Evolutionary conservation across 1,139 yeast genomes (phyloP).

Genomic region (Geotrichum macrosporum): DNA sequence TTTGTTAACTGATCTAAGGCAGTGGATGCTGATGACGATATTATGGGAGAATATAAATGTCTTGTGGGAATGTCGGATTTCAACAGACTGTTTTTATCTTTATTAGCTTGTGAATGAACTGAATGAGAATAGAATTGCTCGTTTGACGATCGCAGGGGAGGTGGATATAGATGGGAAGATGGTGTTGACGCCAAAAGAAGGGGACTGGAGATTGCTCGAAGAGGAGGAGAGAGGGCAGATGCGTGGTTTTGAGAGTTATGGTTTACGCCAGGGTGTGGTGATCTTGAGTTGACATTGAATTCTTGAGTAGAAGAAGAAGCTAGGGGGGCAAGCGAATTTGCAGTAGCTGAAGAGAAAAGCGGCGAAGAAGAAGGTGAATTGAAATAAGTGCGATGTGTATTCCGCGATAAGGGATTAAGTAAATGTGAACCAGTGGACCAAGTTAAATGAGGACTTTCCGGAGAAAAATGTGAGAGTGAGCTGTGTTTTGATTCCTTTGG

Average conservation of each 20-base stretch:
- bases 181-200: slow-evolving; percentile 15
- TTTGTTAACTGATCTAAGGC: slow-evolving; percentile 28
- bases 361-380: neutral
- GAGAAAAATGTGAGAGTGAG: neutral
- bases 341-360: neutral
- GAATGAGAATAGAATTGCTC: neutral
- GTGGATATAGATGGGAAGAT: neutral
- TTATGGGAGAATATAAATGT: neutral
- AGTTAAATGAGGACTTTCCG: neutral
- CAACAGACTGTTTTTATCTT: neutral
- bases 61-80: neutral
- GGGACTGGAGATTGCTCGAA: slow-evolving; percentile 22
- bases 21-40: slow-evolving; percentile 14
- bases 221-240: neutral
- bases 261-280: neutral
- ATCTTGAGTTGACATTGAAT: neutral
- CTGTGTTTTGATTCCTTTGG: too few species aligned
- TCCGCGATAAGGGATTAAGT: neutral
- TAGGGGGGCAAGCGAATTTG: slow-evolving; percentile 5
- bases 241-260: neutral
- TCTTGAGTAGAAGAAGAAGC: neutral
- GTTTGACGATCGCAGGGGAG: neutral
- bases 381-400: neutral
- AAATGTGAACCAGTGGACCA: slow-evolving; percentile 5
- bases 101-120: neutral